These are phyloP conservation scores for Aureobasidium sp. DNA, from an alignment of 2,329 filamentous ascomycete genomes.

Conservation along the genomic window DNA sequence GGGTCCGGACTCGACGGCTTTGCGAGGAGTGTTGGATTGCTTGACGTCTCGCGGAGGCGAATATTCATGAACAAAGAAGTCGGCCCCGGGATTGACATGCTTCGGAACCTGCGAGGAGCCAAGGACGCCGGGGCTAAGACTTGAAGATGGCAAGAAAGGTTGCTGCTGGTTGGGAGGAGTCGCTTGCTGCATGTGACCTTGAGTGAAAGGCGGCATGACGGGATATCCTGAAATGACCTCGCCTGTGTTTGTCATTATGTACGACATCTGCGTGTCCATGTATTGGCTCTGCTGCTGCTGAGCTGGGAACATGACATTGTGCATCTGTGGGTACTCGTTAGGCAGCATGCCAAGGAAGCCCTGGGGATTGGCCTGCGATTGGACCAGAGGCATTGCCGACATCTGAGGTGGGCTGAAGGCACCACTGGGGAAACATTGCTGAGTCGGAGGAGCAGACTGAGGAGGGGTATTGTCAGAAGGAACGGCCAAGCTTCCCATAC, in stretches of 20 bases:
- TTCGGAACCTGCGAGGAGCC: conserved; percentile 25
- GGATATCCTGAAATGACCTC: conserved; percentile 11
- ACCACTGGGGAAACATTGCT: conserved; percentile 38
- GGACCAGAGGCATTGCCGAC: conserved; percentile 17
- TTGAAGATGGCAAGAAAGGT: conserved; percentile 17
- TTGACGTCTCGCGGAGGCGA: conserved; percentile 38
- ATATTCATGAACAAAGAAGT: conserved; percentile 43
- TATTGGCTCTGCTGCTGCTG: conserved; percentile 17
- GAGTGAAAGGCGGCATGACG: conserved; percentile 11
- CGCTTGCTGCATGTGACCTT: conserved; percentile 14
- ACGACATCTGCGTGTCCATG: conserved; percentile 17
- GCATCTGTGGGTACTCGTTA: conserved; percentile 19
- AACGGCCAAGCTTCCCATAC: conserved; percentile 27
- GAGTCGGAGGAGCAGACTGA: conserved; percentile 44
- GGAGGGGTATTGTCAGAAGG: conserved; percentile 41
- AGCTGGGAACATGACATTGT: conserved; percentile 17
- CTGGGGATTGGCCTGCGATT: conserved; percentile 16
- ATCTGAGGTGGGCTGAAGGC: conserved; percentile 27
- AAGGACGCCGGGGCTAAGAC: conserved; percentile 6
- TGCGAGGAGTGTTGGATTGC: conserved; percentile 25
- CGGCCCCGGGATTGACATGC: conserved; percentile 23
- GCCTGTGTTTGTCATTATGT: conserved; percentile 17
- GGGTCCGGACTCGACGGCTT: conserved; percentile 24
- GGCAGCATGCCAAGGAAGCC: conserved; percentile 16
- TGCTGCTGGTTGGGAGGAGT: conserved; percentile 17